Conservation (phyloP, 768 basidiomycete species). For the Collybiopsis confluens region DNA sequence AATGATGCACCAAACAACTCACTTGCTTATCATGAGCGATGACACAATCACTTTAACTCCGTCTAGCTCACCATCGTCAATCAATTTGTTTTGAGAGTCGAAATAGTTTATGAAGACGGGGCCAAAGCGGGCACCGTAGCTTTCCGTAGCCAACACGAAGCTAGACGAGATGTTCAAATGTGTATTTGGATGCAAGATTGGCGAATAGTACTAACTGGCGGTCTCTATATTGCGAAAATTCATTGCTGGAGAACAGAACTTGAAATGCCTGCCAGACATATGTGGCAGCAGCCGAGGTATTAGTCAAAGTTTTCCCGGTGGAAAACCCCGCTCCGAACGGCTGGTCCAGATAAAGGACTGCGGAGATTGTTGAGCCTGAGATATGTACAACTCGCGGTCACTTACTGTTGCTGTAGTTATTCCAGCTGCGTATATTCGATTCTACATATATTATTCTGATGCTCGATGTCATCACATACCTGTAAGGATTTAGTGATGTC, state of each 20-base stretch:
- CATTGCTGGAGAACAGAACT: slow-evolving; percentile 34
- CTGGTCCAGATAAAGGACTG: slow-evolving; percentile 49
- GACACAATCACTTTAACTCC: slow-evolving; percentile 34
- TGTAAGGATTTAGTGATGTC: slow-evolving; percentile 41
- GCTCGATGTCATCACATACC: slow-evolving; percentile 20
- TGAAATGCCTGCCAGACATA: slow-evolving; percentile 45
- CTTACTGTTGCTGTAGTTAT: slow-evolving; percentile 43
- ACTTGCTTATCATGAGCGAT: slow-evolving; percentile 43
- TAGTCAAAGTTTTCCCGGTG: slow-evolving; percentile 33
- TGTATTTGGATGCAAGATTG: background rate
- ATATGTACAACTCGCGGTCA: background rate
- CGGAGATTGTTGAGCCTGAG: background rate
- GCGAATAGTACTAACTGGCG: slow-evolving; percentile 29
- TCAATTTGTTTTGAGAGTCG: slow-evolving; percentile 37
- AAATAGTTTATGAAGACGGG: slow-evolving; percentile 44
- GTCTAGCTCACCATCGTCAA: slow-evolving; percentile 25
- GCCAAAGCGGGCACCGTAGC: slow-evolving; percentile 44
- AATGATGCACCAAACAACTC: background rate
- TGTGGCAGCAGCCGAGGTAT: slow-evolving; percentile 32
- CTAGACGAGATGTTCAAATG: slow-evolving; percentile 16
- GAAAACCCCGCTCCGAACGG: slow-evolving; percentile 46
- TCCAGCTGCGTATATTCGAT: slow-evolving; percentile 31
- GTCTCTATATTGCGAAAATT: slow-evolving; percentile 33
- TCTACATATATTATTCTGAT: background rate
- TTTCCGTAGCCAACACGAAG: slow-evolving; percentile 44